These are phyloP conservation scores for Tylopilus subfusipes DNA, from an alignment of 768 basidiomycete species.

Conservation along the genomic window DNA sequence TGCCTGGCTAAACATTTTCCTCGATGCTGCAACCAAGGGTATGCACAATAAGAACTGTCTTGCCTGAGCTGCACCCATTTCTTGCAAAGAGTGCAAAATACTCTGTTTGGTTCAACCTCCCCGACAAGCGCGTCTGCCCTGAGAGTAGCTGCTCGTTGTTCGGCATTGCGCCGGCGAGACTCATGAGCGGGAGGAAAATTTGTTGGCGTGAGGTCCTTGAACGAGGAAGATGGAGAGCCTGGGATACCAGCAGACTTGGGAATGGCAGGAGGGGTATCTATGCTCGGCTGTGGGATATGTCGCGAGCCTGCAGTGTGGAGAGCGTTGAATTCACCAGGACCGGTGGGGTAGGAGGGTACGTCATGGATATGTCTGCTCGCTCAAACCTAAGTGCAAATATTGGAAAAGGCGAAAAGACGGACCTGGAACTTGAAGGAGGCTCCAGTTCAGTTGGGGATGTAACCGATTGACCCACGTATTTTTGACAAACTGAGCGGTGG, in stretches of 20 bases:
- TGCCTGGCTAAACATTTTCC: constrained; percentile 69
- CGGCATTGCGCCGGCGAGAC: constrained; percentile 70
- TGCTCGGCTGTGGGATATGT: constrained; percentile 6
- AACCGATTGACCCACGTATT: constrained; percentile 18
- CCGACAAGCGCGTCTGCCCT: constrained; percentile 62
- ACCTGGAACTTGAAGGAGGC: constrained; percentile 25
- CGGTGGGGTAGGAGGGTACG: constrained; percentile 31
- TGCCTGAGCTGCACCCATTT: constrained; percentile 84
- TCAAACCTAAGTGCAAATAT: neutral
- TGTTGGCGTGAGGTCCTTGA: constrained; percentile 56
- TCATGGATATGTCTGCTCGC: constrained; percentile 15
- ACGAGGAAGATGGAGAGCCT: constrained; percentile 36
- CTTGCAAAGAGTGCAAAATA: constrained; percentile 70
- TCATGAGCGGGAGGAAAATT: constrained; percentile 59
- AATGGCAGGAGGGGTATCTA: constrained; percentile 2
- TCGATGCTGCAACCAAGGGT: constrained; percentile 79
- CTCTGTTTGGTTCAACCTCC: constrained; percentile 69
- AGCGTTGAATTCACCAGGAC: constrained; percentile 18
- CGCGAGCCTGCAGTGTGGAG: constrained; percentile 28
- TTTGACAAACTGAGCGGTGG: constrained; percentile 57
- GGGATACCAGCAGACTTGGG: constrained; percentile 20
- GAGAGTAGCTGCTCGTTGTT: constrained; percentile 71
- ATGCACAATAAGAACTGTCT: constrained; percentile 75
- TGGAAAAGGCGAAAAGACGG: constrained; percentile 5
- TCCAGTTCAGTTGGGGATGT: constrained; percentile 15